These are phyloP conservation scores for Arabidopsis suecica DNA, from an alignment of 345 rosid genomes.

Conservation along the genomic window DNA sequence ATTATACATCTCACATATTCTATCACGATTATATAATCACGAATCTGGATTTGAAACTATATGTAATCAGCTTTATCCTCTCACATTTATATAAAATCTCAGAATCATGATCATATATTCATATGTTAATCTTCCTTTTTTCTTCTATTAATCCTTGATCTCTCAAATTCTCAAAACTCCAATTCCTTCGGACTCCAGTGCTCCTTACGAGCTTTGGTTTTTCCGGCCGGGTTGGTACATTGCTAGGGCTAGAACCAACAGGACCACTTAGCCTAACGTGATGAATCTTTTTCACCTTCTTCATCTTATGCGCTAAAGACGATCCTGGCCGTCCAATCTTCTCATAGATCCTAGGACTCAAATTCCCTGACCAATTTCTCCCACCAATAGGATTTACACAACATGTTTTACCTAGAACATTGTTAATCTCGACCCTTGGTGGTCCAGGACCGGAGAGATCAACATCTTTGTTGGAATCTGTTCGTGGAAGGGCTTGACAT, in stretches of 20 bases:
- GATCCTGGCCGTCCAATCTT: constrained; percentile 37
- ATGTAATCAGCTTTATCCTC: background rate
- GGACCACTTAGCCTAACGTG: constrained; percentile 49
- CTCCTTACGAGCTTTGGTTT: constrained; percentile 73
- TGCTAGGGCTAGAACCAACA: constrained; percentile 31
- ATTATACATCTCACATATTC: constrained; percentile 26
- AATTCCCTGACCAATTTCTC: constrained; percentile 52
- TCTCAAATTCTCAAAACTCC: constrained; percentile 79
- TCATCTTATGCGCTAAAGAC: constrained; percentile 47
- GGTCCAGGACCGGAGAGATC: constrained; percentile 37
- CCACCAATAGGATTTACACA: constrained; percentile 27
- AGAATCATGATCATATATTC: constrained; percentile 24
- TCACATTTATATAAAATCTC: constrained; percentile 19
- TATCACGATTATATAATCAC: constrained; percentile 16
- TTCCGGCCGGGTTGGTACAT: background rate
- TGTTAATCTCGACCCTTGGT: constrained; percentile 34
- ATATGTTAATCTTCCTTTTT: constrained; percentile 15
- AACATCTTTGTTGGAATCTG: constrained; percentile 41
- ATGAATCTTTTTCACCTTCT: constrained; percentile 41
- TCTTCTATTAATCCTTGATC: constrained; percentile 42
- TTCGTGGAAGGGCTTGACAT: constrained; percentile 48
- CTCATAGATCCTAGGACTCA: constrained; percentile 44
- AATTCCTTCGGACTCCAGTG: constrained; percentile 82
- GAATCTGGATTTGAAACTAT: constrained; percentile 34
- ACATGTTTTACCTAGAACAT: constrained; percentile 48